These are phyloP conservation scores for Scutellaria barbata DNA, from an alignment of 257 asterid species.

Conservation along the genomic window DNA sequence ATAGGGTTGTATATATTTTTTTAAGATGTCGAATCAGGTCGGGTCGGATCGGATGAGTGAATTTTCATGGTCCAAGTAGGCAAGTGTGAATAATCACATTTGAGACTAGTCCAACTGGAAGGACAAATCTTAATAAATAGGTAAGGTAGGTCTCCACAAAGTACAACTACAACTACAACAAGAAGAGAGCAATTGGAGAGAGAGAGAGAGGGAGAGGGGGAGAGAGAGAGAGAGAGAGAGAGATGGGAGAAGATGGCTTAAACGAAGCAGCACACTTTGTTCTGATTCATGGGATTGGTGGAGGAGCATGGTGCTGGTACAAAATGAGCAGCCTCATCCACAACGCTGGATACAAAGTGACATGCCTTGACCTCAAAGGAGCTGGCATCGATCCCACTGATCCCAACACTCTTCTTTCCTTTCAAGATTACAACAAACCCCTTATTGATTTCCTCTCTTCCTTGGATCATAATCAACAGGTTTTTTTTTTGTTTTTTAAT, in stretches of 20 bases:
- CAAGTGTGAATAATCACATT: neutral
- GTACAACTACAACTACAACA: neutral
- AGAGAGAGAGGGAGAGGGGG: slow-evolving; percentile 8
- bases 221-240: slow-evolving; percentile 11
- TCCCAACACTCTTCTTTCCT: slow-evolving; percentile 60
- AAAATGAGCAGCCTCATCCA: slow-evolving; percentile 70
- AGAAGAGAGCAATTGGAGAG: too few relatives aligned
- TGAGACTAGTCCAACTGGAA: neutral
- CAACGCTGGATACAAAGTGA: slow-evolving; percentile 64
- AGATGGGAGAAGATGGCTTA: slow-evolving; percentile 34
- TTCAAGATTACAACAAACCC: slow-evolving; percentile 72
- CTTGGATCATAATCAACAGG: slow-evolving; percentile 58
- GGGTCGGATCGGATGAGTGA: too few relatives aligned
- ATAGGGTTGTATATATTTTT: too few relatives aligned
- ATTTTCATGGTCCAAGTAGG: too few relatives aligned
- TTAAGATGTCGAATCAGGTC: too few relatives aligned
- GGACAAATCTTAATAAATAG: too few relatives aligned
- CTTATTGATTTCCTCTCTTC: slow-evolving; percentile 64
- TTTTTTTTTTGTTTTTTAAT: neutral
- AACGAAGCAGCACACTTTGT: slow-evolving; percentile 60
- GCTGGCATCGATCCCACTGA: slow-evolving; percentile 72
- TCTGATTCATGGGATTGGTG: slow-evolving; percentile 67
- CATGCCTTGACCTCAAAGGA: slow-evolving; percentile 82
- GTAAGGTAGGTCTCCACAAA: too few relatives aligned
- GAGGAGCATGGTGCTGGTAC: slow-evolving; percentile 97